Percentiles rank a stretch among this genome's conserved stretches.
Evolutionary conservation across 2,329 filamentous ascomycete species (phyloP).

Genomic region (Alternaria novae-zelandiae): DNA sequence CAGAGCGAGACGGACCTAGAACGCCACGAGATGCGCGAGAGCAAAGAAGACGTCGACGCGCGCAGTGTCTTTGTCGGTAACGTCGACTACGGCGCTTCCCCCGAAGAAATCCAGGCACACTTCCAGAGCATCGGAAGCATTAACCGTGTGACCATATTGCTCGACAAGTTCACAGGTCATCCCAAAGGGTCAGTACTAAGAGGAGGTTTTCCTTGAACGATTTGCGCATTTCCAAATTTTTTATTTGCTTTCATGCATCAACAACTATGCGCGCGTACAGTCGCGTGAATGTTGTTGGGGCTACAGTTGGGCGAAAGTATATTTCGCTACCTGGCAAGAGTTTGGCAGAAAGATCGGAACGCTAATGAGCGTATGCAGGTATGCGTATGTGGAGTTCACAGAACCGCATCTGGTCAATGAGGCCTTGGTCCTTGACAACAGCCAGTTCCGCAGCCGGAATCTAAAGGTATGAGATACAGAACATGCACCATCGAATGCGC

Average conservation of each 20-base stretch:
- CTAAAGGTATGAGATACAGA: constrained; percentile 73
- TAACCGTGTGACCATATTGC: constrained; percentile 94
- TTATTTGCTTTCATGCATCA: background rate
- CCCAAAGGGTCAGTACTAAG: constrained; percentile 86
- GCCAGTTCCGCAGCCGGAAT: constrained; percentile 90
- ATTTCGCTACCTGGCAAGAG: constrained; percentile 65
- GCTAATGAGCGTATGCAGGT: constrained; percentile 67
- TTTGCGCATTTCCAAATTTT: constrained; percentile 5
- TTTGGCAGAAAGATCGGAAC: constrained; percentile 60
- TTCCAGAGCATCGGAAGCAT: constrained; percentile 98
- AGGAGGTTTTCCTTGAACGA: constrained; percentile 45
- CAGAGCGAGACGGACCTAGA: constrained; percentile 77
- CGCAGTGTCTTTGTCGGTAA: constrained; percentile 98
- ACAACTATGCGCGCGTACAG: background rate
- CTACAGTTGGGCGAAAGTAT: constrained; percentile 8
- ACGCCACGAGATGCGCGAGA: constrained; percentile 81
- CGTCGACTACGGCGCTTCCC: constrained; percentile 95
- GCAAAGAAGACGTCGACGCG: constrained; percentile 93
- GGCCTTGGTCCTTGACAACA: constrained; percentile 94
- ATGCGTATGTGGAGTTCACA: constrained; percentile 98
- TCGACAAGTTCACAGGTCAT: constrained; percentile 98
- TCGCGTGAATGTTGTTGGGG: background rate
- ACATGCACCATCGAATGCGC: background rate
- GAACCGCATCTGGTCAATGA: constrained; percentile 92
- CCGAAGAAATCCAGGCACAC: constrained; percentile 97